phyloP scores from a whole-genome alignment of 345 rosid species.

The Brassica carinata region DNA sequence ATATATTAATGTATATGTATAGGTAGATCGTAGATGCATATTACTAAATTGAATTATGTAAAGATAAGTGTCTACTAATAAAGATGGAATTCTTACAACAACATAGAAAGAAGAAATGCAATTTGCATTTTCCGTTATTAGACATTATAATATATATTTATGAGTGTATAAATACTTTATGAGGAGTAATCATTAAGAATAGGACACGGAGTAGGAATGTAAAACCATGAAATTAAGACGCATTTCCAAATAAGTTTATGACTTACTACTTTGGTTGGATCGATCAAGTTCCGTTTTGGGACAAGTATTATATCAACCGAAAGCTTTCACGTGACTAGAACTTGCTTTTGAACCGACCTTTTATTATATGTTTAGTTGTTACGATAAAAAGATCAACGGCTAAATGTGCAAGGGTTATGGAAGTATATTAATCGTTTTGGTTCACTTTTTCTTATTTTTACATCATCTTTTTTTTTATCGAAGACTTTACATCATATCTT shows the following conservation, averaged over 20 bases:
- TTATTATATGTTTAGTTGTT: not conserved
- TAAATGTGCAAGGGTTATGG: not conserved
- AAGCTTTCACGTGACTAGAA: slow-evolving; percentile 18
- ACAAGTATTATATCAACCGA: slow-evolving; percentile 2
- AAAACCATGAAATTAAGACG: not conserved
- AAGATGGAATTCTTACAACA: slow-evolving; percentile 1
- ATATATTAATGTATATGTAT: not conserved
- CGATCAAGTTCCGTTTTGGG: not conserved
- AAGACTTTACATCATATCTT: not conserved
- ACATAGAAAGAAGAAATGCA: not conserved
- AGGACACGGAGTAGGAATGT: not conserved
- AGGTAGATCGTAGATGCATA: slow-evolving; percentile 3
- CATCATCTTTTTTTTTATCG: not conserved
- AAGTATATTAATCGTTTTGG: not conserved
- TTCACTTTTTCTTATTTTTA: not conserved
- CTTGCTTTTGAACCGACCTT: not conserved
- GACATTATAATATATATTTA: not conserved
- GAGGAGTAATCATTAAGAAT: not conserved
- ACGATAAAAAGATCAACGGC: not conserved
- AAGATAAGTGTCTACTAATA: not conserved
- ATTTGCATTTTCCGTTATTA: not conserved
- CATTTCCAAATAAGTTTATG: slow-evolving; percentile 10
- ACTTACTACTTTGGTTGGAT: slow-evolving; percentile 2
- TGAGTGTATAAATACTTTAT: not conserved
- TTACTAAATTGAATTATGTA: not conserved